Evolutionary conservation across 2,329 filamentous ascomycete species (phyloP).

Genomic region (Arthrobotrys pseudoclavata): DNA sequence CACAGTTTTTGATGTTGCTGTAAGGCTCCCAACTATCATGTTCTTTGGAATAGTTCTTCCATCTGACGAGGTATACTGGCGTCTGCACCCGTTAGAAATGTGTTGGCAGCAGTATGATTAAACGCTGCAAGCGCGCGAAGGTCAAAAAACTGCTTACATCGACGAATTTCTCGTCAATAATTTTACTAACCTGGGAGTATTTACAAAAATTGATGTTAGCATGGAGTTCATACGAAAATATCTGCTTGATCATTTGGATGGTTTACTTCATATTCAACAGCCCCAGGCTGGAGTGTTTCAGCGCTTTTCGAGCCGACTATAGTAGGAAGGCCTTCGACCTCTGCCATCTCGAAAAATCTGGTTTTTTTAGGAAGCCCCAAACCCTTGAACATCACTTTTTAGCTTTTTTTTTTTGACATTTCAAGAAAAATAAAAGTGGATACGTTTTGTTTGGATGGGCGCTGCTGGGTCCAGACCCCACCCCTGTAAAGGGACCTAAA

Average conservation of each 20-base stretch:
- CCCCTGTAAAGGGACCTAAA: background rate
- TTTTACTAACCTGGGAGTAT: constrained; percentile 37
- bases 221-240: background rate
- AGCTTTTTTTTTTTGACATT: no score
- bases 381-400: background rate
- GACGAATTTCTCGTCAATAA: constrained; percentile 34
- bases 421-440: no score
- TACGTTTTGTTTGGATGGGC: background rate
- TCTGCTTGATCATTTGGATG: background rate
- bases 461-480: background rate
- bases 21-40: constrained; percentile 61
- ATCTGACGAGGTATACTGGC: constrained; percentile 50
- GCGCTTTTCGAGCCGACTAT: background rate
- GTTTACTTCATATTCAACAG: constrained; percentile 19
- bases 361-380: background rate
- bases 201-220: background rate
- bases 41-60: constrained; percentile 59
- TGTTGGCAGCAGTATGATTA: constrained; percentile 18
- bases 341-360: background rate
- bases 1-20: constrained; percentile 56
- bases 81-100: constrained; percentile 37
- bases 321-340: background rate
- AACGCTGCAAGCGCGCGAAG: constrained; percentile 9
- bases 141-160: constrained; percentile 14
- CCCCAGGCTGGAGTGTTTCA: background rate